These are phyloP conservation scores for Mercurialis annua DNA, from an alignment of 345 rosid genomes.

Conservation along the genomic window DNA sequence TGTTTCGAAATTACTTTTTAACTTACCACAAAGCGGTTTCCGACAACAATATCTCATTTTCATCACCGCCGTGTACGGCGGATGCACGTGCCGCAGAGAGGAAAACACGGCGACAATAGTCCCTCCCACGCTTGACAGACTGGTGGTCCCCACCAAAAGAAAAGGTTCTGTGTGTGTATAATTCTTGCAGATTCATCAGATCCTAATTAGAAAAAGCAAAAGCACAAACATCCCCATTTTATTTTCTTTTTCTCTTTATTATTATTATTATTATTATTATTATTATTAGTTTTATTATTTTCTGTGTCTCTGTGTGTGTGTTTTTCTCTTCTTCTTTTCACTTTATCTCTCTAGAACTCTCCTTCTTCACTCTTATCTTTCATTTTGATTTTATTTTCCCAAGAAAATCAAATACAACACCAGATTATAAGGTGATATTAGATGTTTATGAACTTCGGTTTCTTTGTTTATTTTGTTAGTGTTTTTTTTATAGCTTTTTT, in stretches of 20 bases:
- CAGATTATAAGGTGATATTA: background rate
- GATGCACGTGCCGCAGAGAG: background rate
- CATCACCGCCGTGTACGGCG: background rate
- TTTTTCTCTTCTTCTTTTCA: constrained; percentile 20
- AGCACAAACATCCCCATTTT: constrained; percentile 5
- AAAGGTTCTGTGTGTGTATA: constrained; percentile 16
- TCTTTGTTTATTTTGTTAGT: background rate
- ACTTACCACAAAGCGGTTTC: background rate
- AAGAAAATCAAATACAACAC: background rate
- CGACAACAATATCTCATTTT: background rate
- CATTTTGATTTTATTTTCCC: background rate
- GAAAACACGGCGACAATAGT: background rate
- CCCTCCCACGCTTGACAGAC: constrained; percentile 8
- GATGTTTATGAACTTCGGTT: constrained; percentile 2
- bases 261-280: too few species aligned
- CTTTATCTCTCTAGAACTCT: background rate
- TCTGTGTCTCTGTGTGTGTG: constrained; percentile 4
- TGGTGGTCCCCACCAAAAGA: constrained; percentile 18
- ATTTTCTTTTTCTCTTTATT: background rate
- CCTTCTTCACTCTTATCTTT: background rate
- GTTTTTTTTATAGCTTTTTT: constrained; percentile 9
- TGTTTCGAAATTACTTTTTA: background rate
- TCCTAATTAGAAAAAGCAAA: constrained; percentile 23
- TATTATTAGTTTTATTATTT: too few species aligned
- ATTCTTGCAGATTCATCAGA: constrained; percentile 41